Conservation (phyloP, 2,329 filamentous ascomycete species). For the Cladorrhinum sp. region DNA sequence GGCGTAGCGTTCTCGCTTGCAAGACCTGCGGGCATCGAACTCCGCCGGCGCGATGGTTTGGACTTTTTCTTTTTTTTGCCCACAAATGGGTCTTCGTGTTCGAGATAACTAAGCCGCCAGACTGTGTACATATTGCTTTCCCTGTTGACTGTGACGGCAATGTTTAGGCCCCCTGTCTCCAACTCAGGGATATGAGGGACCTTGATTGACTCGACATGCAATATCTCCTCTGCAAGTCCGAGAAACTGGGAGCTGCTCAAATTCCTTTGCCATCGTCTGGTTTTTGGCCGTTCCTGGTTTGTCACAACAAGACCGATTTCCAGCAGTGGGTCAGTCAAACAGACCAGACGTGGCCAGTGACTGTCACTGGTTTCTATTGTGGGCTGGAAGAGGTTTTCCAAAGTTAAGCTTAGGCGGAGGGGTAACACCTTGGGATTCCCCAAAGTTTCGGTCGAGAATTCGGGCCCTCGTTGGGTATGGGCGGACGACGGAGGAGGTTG, state of each 20-base stretch:
- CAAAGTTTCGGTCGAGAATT: slow-evolving; percentile 55
- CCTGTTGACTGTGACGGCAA: slow-evolving; percentile 79
- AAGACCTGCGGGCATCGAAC: slow-evolving; percentile 65
- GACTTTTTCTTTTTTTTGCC: slow-evolving; percentile 46
- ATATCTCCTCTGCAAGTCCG: slow-evolving; percentile 73
- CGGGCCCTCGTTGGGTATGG: slow-evolving; percentile 43
- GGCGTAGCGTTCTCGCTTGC: slow-evolving; percentile 76
- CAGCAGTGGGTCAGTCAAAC: slow-evolving; percentile 78
- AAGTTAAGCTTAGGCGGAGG: slow-evolving; percentile 49
- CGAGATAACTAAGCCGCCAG: slow-evolving; percentile 78
- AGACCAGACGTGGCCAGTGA: slow-evolving; percentile 73
- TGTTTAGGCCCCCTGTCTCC: slow-evolving; percentile 53
- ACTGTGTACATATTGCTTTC: slow-evolving; percentile 75
- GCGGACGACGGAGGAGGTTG: slow-evolving; percentile 55
- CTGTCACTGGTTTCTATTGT: slow-evolving; percentile 52
- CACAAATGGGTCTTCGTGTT: slow-evolving; percentile 59
- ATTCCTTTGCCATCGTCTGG: slow-evolving; percentile 39
- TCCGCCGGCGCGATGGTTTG: slow-evolving; percentile 52
- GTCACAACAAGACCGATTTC: slow-evolving; percentile 82
- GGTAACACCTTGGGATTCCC: slow-evolving; percentile 55
- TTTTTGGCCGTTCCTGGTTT: slow-evolving; percentile 43
- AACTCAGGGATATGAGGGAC: slow-evolving; percentile 46
- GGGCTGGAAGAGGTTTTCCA: slow-evolving; percentile 58
- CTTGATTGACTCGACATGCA: slow-evolving; percentile 72
- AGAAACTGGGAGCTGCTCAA: slow-evolving; percentile 55